Evolutionary conservation across 441 rosid genomes (phyloP).

Genomic region (Adansonia gregorii): DNA sequence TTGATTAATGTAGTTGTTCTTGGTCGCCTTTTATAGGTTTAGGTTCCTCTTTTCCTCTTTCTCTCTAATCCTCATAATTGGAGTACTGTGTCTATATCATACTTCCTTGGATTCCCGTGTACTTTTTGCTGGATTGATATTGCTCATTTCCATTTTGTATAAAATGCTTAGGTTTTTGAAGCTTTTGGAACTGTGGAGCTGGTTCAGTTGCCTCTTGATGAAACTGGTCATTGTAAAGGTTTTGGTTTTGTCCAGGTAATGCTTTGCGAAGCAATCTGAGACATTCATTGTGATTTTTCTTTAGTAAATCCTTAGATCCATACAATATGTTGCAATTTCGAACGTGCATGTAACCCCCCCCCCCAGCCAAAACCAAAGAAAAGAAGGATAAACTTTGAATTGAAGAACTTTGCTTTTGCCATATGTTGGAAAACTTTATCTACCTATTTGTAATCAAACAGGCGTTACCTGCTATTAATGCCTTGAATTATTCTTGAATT

Average conservation of each 20-base stretch:
- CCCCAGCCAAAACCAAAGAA: no score
- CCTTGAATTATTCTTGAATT: conserved; percentile 9
- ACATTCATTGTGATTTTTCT: background rate
- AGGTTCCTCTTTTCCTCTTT: background rate
- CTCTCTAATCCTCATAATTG: background rate
- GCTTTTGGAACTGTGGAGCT: conserved; percentile 93
- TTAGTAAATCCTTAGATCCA: background rate
- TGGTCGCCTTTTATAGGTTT: background rate
- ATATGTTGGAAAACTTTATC: background rate
- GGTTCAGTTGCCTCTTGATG: conserved; percentile 94
- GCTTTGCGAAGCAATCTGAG: conserved; percentile 7
- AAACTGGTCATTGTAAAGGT: conserved; percentile 89
- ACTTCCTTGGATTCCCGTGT: background rate
- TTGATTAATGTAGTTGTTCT: conserved; percentile 12
- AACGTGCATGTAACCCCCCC: background rate
- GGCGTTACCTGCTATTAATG: background rate
- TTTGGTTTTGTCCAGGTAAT: conserved; percentile 95
- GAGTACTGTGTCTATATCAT: background rate
- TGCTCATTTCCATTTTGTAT: conserved; percentile 17
- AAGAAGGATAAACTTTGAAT: background rate
- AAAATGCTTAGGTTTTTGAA: conserved; percentile 78
- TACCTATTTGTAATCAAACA: background rate
- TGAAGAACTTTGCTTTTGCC: background rate
- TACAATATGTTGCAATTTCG: background rate
- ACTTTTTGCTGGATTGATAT: background rate